These are phyloP conservation scores for Amanita thiersii DNA, from an alignment of 768 basidiomycete species.

Conservation along the genomic window DNA sequence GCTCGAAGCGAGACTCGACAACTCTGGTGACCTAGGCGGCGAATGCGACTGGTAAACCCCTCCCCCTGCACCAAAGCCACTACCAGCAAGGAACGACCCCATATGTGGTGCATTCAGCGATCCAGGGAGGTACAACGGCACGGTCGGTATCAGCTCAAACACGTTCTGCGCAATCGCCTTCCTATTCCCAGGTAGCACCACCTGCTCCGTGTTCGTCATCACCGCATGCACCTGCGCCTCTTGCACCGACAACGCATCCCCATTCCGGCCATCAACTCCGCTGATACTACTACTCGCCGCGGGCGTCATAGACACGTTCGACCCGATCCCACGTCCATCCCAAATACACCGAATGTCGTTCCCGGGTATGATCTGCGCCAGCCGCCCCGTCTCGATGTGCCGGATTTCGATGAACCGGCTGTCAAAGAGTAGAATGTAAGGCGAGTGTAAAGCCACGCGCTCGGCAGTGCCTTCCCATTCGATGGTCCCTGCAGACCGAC, in stretches of 20 bases:
- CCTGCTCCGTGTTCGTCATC: constrained; percentile 46
- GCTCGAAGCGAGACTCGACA: too few species aligned
- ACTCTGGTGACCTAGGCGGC: constrained; percentile 10
- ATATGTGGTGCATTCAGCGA: not conserved
- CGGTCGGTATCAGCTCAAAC: constrained; percentile 72
- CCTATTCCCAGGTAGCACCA: constrained; percentile 25
- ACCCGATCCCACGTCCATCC: constrained; percentile 49
- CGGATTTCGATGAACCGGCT: constrained; percentile 87
- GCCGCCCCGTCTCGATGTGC: constrained; percentile 70
- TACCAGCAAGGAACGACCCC: too few species aligned
- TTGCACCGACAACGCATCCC: constrained; percentile 44
- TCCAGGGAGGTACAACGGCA: constrained; percentile 40
- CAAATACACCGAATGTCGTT: constrained; percentile 80
- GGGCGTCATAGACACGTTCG: constrained; percentile 2
- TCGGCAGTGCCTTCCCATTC: constrained; percentile 96
- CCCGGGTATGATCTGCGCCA: constrained; percentile 78
- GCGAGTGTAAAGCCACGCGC: constrained; percentile 81
- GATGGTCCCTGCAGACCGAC: constrained; percentile 58
- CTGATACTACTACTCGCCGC: not conserved
- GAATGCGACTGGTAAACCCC: constrained; percentile 5
- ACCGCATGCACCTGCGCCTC: constrained; percentile 85
- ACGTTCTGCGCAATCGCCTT: constrained; percentile 64
- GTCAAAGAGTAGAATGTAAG: constrained; percentile 84
- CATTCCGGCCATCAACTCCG: not conserved
- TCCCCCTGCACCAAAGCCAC: not conserved